Conservation (phyloP, 305 asterid genomes). For the Fraxinus nigra region DNA sequence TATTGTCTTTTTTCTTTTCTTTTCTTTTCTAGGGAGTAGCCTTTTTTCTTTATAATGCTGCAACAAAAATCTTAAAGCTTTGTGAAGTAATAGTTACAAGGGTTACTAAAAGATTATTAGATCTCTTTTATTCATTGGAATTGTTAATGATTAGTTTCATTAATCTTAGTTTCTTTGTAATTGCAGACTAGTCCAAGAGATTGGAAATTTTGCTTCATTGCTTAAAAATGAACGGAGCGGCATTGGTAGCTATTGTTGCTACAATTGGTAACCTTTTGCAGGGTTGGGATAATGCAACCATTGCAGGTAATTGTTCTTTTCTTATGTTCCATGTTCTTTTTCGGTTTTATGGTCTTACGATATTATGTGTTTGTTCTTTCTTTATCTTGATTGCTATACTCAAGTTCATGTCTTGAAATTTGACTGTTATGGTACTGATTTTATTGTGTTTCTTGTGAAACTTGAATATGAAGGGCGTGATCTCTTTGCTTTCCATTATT, state of each 20-base stretch:
- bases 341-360: not conserved
- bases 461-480: not conserved
- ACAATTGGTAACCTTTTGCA: slow-evolving; percentile 72
- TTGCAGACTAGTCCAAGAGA: slow-evolving; percentile 16
- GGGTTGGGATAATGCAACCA: slow-evolving; percentile 94
- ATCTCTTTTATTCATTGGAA: slow-evolving; percentile 22
- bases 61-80: not conserved
- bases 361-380: not conserved
- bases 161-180: slow-evolving; percentile 24
- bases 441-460: not conserved
- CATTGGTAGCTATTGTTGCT: slow-evolving; percentile 65
- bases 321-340: not conserved
- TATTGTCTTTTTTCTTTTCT: not conserved
- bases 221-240: slow-evolving; percentile 62
- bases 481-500: not conserved
- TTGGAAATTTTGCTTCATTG: slow-evolving; percentile 22
- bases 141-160: slow-evolving; percentile 17
- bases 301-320: slow-evolving; percentile 53
- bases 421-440: not conserved
- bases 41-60: not conserved
- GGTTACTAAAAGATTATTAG: slow-evolving; percentile 1
- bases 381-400: not conserved
- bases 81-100: not conserved
- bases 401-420: not conserved
- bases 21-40: not conserved